Base-by-base conservation (phyloP, 257 asterid genomes). In the Anisodus tanguticus region DNA sequence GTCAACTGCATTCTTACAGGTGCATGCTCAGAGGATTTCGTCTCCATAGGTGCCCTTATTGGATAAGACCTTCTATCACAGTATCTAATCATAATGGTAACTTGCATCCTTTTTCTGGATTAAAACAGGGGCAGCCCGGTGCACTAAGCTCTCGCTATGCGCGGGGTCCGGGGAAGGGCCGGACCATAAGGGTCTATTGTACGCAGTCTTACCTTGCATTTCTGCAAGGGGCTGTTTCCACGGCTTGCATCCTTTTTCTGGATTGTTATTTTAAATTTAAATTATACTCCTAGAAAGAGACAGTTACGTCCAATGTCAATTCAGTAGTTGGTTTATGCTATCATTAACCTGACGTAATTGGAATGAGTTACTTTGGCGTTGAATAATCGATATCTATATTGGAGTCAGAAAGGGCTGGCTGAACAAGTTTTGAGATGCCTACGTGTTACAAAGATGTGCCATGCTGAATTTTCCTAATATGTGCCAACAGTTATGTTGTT, bases 21-120 rank as follows among this genome's bases (percentile, higher is more conserved):
- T 92, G 97, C 92, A 91, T 96, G 93, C 98, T 96, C 84, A 91
- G 98, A 92, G 99, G 98, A 86, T 92, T 96, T 84, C 98, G 98
- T 84, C 94, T 96, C 88, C 99, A 91, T 60, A 93, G 93, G 83
- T 96, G 98, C 90, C 99, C 99, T 58, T 93, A 93, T 85, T 96
- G 99, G 99, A 89, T 96, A 82, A 91, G 98, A 88, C 97, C 98
- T 81, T 90, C 98, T 81, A 92, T 96, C 81, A 94, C 98, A 51
- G 91, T 96, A 69, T 94, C 95, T 77, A 89, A 96, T 87, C 99
- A 96, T 89, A 93, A 89, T 88, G 99, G 99, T 96, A 60, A 83
- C 84, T 83, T 49, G 12, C 69, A 82, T 62, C 47, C 85, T 43
- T 10, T 76, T 41, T 31, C 35, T 31, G 35, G 35, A 31, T 31